Conservation (phyloP, 352 stramenopile species). For the Blastocystis sp. region DNA sequence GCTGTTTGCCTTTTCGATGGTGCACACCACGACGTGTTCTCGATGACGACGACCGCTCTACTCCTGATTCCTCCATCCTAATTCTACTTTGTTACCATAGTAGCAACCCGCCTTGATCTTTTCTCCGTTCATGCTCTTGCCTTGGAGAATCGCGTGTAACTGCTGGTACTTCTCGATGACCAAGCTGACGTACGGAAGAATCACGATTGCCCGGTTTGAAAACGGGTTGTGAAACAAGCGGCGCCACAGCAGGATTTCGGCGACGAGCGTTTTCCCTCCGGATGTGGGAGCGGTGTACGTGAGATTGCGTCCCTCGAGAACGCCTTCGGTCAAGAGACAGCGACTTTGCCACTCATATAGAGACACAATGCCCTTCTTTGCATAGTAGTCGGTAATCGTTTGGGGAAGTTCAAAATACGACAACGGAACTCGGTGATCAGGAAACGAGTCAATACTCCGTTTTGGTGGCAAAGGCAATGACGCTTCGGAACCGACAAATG, state of each 20-base stretch:
- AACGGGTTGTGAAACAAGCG: slow-evolving; percentile 72
- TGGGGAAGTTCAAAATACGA: slow-evolving; percentile 73
- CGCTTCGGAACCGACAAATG: slow-evolving; percentile 7
- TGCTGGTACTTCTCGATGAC: slow-evolving; percentile 78
- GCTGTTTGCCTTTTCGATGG: slow-evolving; percentile 77
- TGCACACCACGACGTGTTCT: slow-evolving; percentile 76
- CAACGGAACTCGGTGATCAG: background rate
- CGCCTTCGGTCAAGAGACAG: slow-evolving; percentile 69
- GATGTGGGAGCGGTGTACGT: slow-evolving; percentile 77
- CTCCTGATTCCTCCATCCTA: background rate
- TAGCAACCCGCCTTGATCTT: slow-evolving; percentile 75
- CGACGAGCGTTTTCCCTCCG: slow-evolving; percentile 77
- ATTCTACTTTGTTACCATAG: slow-evolving; percentile 74
- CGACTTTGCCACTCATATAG: slow-evolving; percentile 76
- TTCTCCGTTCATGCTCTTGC: slow-evolving; percentile 70
- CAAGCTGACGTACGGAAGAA: slow-evolving; percentile 78
- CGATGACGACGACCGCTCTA: slow-evolving; percentile 60
- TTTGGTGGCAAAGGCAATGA: slow-evolving; percentile 30
- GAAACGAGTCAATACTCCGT: slow-evolving; percentile 4
- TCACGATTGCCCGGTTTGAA: slow-evolving; percentile 74
- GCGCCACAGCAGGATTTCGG: slow-evolving; percentile 77
- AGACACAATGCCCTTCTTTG: slow-evolving; percentile 57
- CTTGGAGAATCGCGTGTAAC: slow-evolving; percentile 75
- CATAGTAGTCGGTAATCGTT: slow-evolving; percentile 70
- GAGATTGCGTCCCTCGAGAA: slow-evolving; percentile 75